Base-by-base conservation (phyloP, 2,329 filamentous ascomycete species). In the Apiospora hydei region DNA sequence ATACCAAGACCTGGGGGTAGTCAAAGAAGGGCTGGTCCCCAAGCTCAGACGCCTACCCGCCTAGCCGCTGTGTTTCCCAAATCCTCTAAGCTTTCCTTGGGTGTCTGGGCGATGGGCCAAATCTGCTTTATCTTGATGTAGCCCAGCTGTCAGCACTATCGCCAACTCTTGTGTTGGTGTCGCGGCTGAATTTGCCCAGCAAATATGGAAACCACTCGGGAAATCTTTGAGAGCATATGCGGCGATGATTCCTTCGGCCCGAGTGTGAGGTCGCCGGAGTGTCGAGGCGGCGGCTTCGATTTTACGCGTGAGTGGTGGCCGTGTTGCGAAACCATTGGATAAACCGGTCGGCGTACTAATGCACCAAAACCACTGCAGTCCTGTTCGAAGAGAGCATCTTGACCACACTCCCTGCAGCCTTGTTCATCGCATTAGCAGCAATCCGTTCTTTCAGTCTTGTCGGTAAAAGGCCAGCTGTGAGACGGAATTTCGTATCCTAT, bases 261-360 rank as follows among this genome's bases (percentile, higher is more conserved):
- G n/a, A 51, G 47, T 41, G 66, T 71, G 16, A 47, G 26, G 21
- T 64, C 69, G 41, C 49, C 69, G 21, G 69, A 71, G 18, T 72
- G 71, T 66, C 71, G 71, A 34, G 71, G 71, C 51, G 71, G 71
- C 49, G 70, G 71, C n/a, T 72, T 72, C 64, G 71, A 72, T 34
- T 71, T 72, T 41, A 72, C 71, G 16, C 34, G 69, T 71, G 51
- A 34, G 71, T 67, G 34, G 24, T 26, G 51, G 26, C 34, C 34
- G 26, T 46, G 34, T 68, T 68, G 43, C 44, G 41, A 47, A 46
- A 44, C 16, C 41, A 68, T 68, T 26, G 66, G 66, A 46, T 11
- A 14, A 46, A 21, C n/a, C n/a, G 11, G 3, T 14, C 7, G 26
- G 18, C 41, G 26, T 44, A 44, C 30, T 46, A 47, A 68, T 68